Evolutionary conservation across 495 filamentous ascomycete species (phyloP), one percentile per base, ranked within the genome.

Genomic region (Lichina pygmaea): DNA sequence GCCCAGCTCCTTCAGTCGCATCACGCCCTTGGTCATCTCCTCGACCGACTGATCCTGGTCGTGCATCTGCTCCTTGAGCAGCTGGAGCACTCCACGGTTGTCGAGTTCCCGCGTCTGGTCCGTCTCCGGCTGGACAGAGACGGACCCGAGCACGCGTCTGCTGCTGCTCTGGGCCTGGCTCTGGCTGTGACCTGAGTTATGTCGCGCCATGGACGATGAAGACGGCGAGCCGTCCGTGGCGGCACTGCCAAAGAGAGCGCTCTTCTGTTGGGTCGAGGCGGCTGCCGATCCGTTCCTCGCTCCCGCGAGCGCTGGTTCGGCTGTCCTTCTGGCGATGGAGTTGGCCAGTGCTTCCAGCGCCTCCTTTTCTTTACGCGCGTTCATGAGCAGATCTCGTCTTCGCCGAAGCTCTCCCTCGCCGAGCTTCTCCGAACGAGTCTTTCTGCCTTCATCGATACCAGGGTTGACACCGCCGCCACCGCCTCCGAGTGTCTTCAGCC

Each of bases 371-470:
- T 81, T 80, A 56, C 72, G 66, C 33, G 81, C 81, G 40, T 73
- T 73, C 3, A 72, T 67, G 7, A 99, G 58, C 45, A 93, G 58
- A 59, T 95, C 91, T 46, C 70, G 72, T 46, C 89, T 60, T 31
- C 91, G 62, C 17, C 85, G 68, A 6, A 92, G 55, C 64, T 97
- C 89, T n/a, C 89, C 89, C 0, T 89, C 81, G 1, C 83, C 81
- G 1, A 93, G 56, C 45, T 62, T 64, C 38, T 55, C 53, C 1
- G 53, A 49, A 24, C 24, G 24, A 24, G 24, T 24, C 24, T 24
- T 24, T 24, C 24, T 24, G 24, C 24, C 24, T 24, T 24, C 24
- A 2, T 45, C 54, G 2, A 57, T 59, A 13, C 50, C 50, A 34
- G 12, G 43, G 50, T 13, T 51, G 51, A 33, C 53, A 55, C 49